Percentiles rank a stretch among this genome's conserved stretches.
Evolutionary conservation across 176 grass and related monocot species (phyloP).

Genomic region (Aegilops umbellulata): DNA sequence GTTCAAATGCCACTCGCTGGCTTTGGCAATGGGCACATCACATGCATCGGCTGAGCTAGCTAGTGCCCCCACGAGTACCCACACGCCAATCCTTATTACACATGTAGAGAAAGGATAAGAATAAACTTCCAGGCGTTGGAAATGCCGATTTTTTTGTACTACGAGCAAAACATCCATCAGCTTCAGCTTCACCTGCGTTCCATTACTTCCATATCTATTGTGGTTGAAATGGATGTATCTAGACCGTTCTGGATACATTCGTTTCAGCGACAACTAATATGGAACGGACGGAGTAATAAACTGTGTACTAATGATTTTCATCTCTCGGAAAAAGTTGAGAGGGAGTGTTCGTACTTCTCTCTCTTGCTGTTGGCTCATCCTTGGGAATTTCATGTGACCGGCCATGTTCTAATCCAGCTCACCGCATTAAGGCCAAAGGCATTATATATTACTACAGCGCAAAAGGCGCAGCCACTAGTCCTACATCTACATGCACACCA

Average conservation of each 20-base stretch:
- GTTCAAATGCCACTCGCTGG: slow-evolving; percentile 23
- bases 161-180: background rate
- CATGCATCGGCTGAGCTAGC: slow-evolving; percentile 22
- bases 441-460: slow-evolving; percentile 47
- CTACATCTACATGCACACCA: slow-evolving; percentile 51
- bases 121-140: background rate
- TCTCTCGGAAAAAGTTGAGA: background rate
- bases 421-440: slow-evolving; percentile 36
- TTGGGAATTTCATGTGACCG: slow-evolving; percentile 35
- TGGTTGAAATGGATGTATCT: no score
- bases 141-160: background rate
- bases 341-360: background rate
- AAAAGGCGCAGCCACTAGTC: slow-evolving; percentile 41
- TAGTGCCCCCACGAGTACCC: slow-evolving; percentile 14
- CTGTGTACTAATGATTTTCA: background rate
- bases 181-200: no score
- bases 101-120: background rate
- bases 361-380: slow-evolving; percentile 9
- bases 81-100: slow-evolving; percentile 29
- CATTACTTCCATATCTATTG: no score
- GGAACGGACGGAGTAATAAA: no score
- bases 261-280: no score
- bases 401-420: slow-evolving; percentile 56
- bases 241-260: no score
- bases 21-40: slow-evolving; percentile 26